Evolutionary conservation across 495 filamentous ascomycete species (phyloP), one percentile per base, ranked within the genome.

Genomic region (Symbiotaphrina buchneri): DNA sequence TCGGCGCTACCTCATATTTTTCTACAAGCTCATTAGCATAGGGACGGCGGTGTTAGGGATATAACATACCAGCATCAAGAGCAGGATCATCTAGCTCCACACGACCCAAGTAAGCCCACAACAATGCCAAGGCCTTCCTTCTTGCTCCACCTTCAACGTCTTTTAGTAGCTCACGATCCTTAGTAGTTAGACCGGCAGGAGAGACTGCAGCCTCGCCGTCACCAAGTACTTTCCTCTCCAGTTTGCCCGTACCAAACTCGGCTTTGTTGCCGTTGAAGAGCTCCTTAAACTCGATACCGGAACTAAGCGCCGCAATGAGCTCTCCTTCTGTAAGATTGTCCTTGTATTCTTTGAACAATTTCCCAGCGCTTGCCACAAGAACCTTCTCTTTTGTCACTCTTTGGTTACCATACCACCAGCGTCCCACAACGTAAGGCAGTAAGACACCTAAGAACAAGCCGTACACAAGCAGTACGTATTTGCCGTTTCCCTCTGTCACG

Each of bases 371-470:
- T 40, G 82, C 78, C 33, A 91, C 71, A 22, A 91, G 60, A 19
- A 95, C 75, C 39, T 74, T 74, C 53, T 97, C 87, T 51, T 80
- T 87, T 13, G 87, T 94, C 46, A 79, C 63, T 28, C 72, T 63
- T 47, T 92, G 81, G 5, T 81, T 91, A 32, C 87, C 87, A 48
- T 95, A 97, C 87, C 87, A 97, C 87, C 87, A 97, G 21, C 73
- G 76, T 17, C 87, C 87, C 22, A 95, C 90, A 29, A 90, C 59
- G 45, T 93, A 97, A 8, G 87, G 87, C 27, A 97, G 53, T 25
- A 93, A 53, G 19, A 94, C 78, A 30, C 84, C 90, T 21, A 97
- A 65, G 22, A 94, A 56, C 25, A 65, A 51, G 6, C 78, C 82
- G 47, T 97, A 97, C 27, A 95, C 60, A 40, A 92, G 52, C 35